phyloP scores from a whole-genome alignment of 129 eudicot species.

The Tagetes patula region DNA sequence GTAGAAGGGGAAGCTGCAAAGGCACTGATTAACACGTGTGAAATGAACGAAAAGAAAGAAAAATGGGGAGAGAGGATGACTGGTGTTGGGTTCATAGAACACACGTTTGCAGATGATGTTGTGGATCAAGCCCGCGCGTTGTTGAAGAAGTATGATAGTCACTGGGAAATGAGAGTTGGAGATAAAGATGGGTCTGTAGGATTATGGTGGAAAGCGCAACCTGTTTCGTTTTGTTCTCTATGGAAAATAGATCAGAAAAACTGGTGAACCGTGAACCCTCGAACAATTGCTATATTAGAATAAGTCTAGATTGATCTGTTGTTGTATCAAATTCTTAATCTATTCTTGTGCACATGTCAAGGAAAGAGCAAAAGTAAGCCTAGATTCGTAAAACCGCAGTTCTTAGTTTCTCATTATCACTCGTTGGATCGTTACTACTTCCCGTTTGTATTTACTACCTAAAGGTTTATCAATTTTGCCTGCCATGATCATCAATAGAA shows the following conservation, averaged over 20 bases:
- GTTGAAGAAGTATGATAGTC: conserved; percentile 72
- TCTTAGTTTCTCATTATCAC: neutral
- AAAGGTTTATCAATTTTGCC: neutral
- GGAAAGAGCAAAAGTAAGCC: conserved; percentile 4
- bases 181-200: conserved; percentile 59
- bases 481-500: neutral
- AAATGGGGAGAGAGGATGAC: conserved; percentile 84
- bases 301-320: conserved; percentile 14
- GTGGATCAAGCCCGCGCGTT: conserved; percentile 70
- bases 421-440: neutral
- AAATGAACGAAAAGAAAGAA: conserved; percentile 74
- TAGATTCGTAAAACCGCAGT: neutral
- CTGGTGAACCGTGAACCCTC: conserved; percentile 14
- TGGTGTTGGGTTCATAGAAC: conserved; percentile 48
- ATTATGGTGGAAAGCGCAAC: conserved; percentile 76
- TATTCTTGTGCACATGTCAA: conserved; percentile 19
- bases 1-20: conserved; percentile 81
- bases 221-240: conserved; percentile 73
- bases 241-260: conserved; percentile 53
- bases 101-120: conserved; percentile 56
- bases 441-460: neutral
- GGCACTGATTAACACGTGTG: conserved; percentile 52
- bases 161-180: conserved; percentile 75
- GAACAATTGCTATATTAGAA: conserved; percentile 8
- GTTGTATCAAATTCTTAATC: conserved; percentile 12